Base-by-base conservation (phyloP, 2,329 filamentous ascomycete species). In the Venturia effusa region DNA sequence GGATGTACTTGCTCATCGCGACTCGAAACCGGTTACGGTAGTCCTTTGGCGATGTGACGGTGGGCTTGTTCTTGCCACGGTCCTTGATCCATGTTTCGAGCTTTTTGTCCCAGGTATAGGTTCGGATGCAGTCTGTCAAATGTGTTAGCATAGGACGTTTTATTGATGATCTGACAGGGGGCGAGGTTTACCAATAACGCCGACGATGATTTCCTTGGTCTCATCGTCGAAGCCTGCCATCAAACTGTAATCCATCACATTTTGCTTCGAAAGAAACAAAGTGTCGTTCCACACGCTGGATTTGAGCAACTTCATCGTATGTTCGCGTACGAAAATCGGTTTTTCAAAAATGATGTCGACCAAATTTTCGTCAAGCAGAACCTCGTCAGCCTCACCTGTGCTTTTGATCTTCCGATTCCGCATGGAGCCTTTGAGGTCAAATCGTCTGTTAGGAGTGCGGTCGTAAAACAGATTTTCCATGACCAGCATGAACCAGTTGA, bases 1-100 rank as follows among this genome's bases (percentile, higher is more conserved):
- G 77, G 64, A 90, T 90, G 69, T 90, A 90, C 83, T 92, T 86
- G 70, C 92, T 90, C 94, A 99, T 99, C 15, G 92, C 92, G 76
- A 97, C 93, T 68, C 94, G 80, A 79, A 99, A 99, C 6, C 94
- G 86, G 69, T 89, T 92, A 76, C 97, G 95, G 75, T 99, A 99
- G 77, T 99, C 94, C 77, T 94, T 96, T 1, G 94, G 95, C 75
- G 90, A 95, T 13, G 94, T 99, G 61, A 99, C 94, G 0, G 94
- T 99, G 10, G 95, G 95, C 66, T 91, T 84, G 69, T 87, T 88
- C 75, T 87, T 87, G 70, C 95, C 94, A 45, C 93, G 88, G 72
- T 97, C 92, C 76, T 99, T 99, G 82, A 99, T 97, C 94, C 94
- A 99, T 63, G 88, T 94, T 78, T 99, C 94, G n/a, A 99, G 84